Base-by-base conservation (phyloP, 2,329 filamentous ascomycete genomes). In the Teratosphaeria pseudoeucalypti region DNA sequence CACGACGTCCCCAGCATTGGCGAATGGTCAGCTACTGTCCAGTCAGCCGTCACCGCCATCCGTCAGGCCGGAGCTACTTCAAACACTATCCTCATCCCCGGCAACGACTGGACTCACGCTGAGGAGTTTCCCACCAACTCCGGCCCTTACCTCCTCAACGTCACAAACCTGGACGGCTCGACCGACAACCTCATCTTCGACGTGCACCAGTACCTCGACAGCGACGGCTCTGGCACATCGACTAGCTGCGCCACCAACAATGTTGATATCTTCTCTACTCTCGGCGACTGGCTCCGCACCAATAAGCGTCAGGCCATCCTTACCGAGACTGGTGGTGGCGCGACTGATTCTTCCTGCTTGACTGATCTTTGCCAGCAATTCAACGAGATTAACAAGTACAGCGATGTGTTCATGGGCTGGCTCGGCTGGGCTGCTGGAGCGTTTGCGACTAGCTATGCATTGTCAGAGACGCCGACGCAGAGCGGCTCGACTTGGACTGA, bases 41-140 rank as follows among this genome's bases (percentile, higher is more conserved):
- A 88, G 68, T 77, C 77, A 12, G 84, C 77, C 16, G 85, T 89
- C 1, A 84, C 80, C 0, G 85, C 84, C 3, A 87, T 89, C 65
- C 82, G 86, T 52, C 71, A 79, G 52, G 80, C 82, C 2, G 85
- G 85, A n/a, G 85, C 85, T 77, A 79, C 75, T 0, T 73, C 74
- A 23, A 83, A 88, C 63, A 79, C 83, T 67, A 86, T 88, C 64
- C 76, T 88, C 12, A 78, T 87, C 1, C 82, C 86, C 0, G 85
- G 85, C 2, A 85, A 78, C 43, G 81, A 82, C 65, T 88, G 59
- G 57, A 61, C 64, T 10, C 56, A 57, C 14, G 63, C 63, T 16
- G 56, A 64, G 52, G 55, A 55, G 23, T 67, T 66, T 61, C 59
- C 69, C 61, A 59, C 61, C 56, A 61, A 68, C 61, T 71, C 68